Evolutionary conservation across 139 green algal species (phyloP), one percentile per base, ranked within the genome.

Genomic region (Axilococcus clingmanii): DNA sequence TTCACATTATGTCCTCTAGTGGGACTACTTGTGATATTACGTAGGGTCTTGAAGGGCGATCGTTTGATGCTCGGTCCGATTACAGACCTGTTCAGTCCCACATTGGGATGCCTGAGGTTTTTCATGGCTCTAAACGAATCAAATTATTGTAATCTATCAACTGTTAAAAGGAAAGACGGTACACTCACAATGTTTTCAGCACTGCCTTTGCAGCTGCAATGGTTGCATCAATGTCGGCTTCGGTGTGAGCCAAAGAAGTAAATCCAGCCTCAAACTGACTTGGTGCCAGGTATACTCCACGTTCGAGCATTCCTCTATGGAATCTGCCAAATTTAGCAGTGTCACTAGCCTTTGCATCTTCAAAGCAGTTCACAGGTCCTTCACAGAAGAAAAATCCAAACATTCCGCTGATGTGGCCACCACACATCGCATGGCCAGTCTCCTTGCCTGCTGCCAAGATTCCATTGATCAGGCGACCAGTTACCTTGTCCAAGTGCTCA

Each of bases 381-480:
- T 91, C 74, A 54, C 68, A 85, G 83, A 99, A 99, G 84, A 98
- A 99, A 74, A 99, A 96, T 51, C 92, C 92, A 69, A 97, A 99
- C 92, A 99, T 99, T 63, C 83, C 91, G 48, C 54, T 77, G 76
- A 99, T 98, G 84, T 78, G 73, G 35, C 82, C 75, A 24, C 84
- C 93, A 54, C 66, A 86, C 57, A 96, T 72, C 6, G 74, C 80
- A 57, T 97, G 89, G 31, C 93, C 93, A 5, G 78, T 71, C 58
- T 91, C 87, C 34, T 68, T 69, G 49, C 61, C 92, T 14, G 83
- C 87, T 4, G 80, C 71, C 40, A 96, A 42, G 43, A 99, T 81
- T 47, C 93, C 92, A 23, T 94, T 69, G 30, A 98, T 79, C n/a
- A 98, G 72, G n/a, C 51, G 68, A 31, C 62, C 69, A 37, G 85